Conservation (phyloP, 2,329 filamentous ascomycete species). For the Aspergillus proliferans region DNA sequence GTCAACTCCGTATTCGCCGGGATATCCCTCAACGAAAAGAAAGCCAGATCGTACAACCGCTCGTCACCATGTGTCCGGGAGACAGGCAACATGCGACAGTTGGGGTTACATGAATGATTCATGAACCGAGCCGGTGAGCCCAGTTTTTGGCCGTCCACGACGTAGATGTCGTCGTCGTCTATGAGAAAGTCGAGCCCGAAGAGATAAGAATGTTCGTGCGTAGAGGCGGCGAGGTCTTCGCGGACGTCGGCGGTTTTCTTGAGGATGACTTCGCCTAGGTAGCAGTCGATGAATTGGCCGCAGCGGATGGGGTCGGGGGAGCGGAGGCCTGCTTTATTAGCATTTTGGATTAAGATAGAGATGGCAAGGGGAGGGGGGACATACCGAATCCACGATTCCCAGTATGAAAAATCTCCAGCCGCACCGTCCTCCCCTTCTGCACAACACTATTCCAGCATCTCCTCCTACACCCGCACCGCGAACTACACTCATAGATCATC, state of each 20-base stretch:
- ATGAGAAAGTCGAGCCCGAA: constrained; percentile 37
- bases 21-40: constrained; percentile 42
- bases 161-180: constrained; percentile 26
- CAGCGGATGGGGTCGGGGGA: constrained; percentile 30
- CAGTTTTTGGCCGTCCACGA: constrained; percentile 40
- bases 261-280: constrained; percentile 41
- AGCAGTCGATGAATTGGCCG: constrained; percentile 42
- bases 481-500: constrained; percentile 40
- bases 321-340: constrained; percentile 30
- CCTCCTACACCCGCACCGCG: constrained; percentile 28
- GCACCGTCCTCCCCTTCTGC: constrained; percentile 33
- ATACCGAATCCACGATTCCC: constrained; percentile 36
- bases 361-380: background rate
- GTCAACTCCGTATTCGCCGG: constrained; percentile 38
- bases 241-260: constrained; percentile 30
- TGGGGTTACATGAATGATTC: constrained; percentile 45
- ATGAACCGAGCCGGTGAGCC: constrained; percentile 42
- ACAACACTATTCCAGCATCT: constrained; percentile 40
- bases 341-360: background rate
- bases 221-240: constrained; percentile 23
- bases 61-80: constrained; percentile 35
- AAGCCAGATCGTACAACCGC: constrained; percentile 41
- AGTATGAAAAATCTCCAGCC: constrained; percentile 40
- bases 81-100: constrained; percentile 40
- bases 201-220: constrained; percentile 34